Evolutionary conservation across 2,329 filamentous ascomycete genomes (phyloP), one percentile per base, ranked within the genome.

Genomic region (Cercospora sesami): DNA sequence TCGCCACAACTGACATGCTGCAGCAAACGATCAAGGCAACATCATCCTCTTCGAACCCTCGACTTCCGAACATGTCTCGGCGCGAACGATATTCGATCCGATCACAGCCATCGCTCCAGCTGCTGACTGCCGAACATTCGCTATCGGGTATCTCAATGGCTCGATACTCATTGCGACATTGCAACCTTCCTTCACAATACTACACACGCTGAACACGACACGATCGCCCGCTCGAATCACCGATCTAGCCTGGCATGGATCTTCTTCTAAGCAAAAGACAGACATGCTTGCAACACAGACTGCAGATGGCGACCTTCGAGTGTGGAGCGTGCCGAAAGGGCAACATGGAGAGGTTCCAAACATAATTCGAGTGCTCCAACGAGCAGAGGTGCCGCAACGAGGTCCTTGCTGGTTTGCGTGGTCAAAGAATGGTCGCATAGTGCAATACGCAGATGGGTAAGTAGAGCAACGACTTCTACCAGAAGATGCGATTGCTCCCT

Each of bases 201-300:
- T 98, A 60, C 94, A 99, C 80, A 97, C 94, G 61, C 84, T 99
- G 71, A 94, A 90, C 60, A 96, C 93, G 0, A 91, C 91, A 0
- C 86, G 92, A 74, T 87, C 88, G 1, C 94, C 95, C 1, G 97
- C 94, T 0, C 91, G 93, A 2, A 93, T 99, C 61, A 89, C 94
- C 4, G 92, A 89, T 8, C 82, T 99, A 21, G 88, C 93, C 67
- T 99, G 95, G 95, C 95, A 99, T 84, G 94, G 94, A 42, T 97
- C 95, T 0, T 97, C 95, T 0, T 91, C 94, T 0, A 92, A 94
- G 73, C 94, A 97, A 79, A 97, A 96, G 81, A 97, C 95, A 0
- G 94, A 98, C 76, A 99, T 99, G 95, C 83, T 99, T 75, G 94
- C 94, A 1, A 92, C 93, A 8, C 94, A 98, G 80, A 95, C 93